Conservation (phyloP, 352 stramenopile species). For the Phytophthora nicotianae region DNA sequence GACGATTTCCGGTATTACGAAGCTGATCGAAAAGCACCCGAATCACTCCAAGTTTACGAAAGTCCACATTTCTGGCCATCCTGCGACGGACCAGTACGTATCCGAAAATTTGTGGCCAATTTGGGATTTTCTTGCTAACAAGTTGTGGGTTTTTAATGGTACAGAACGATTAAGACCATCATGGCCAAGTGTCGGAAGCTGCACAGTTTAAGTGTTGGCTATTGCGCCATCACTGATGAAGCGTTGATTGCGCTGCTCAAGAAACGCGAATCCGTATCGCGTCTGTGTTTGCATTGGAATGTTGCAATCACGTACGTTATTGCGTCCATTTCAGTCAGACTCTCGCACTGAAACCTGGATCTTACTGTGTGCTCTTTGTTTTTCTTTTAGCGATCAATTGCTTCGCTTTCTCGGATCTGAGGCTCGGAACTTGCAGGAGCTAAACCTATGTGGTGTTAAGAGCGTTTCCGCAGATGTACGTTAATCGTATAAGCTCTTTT, state of each 20-base stretch:
- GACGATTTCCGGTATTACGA: constrained; percentile 85
- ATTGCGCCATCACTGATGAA: constrained; percentile 87
- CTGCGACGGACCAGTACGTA: constrained; percentile 81
- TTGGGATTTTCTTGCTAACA: constrained; percentile 1
- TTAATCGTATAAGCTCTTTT: not conserved
- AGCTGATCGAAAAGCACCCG: constrained; percentile 89
- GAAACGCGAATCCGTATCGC: constrained; percentile 80
- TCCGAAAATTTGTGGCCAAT: not conserved
- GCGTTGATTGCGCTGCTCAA: constrained; percentile 85
- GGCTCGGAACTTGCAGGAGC: constrained; percentile 82
- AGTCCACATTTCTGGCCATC: constrained; percentile 85
- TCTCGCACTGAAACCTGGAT: not conserved
- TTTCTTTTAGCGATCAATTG: constrained; percentile 69
- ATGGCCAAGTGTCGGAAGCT: constrained; percentile 91
- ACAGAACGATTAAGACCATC: constrained; percentile 85
- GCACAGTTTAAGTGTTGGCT: constrained; percentile 85
- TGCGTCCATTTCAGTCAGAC: not conserved
- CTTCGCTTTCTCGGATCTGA: constrained; percentile 75
- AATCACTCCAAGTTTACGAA: constrained; percentile 91
- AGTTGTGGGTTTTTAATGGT: not conserved
- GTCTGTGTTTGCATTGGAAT: constrained; percentile 88
- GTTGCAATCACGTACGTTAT: constrained; percentile 80
- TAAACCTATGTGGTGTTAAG: constrained; percentile 90
- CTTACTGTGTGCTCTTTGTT: constrained; percentile 9
- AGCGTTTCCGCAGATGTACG: constrained; percentile 81